These are phyloP conservation scores for Millerago galiae DNA, from an alignment of 805 yeast genomes.

Conservation along the genomic window DNA sequence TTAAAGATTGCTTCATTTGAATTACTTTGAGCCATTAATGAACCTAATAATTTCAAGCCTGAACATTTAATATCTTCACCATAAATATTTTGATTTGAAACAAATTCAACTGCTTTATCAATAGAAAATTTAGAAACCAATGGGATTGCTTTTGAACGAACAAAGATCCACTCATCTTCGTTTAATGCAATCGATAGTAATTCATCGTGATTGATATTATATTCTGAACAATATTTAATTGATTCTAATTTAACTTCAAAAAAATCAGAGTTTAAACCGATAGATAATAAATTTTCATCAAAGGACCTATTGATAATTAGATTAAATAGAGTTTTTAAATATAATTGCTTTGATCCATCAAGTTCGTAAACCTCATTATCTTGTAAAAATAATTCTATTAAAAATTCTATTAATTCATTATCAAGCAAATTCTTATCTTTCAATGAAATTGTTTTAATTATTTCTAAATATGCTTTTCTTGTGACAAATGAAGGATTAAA, in stretches of 20 bases:
- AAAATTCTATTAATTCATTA: conserved; percentile 9
- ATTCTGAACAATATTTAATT: conserved; percentile 26
- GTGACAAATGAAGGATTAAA: conserved; percentile 28
- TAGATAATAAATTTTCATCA: conserved; percentile 21
- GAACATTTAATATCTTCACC: conserved; percentile 44
- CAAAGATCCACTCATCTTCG: conserved; percentile 32
- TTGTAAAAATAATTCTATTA: conserved; percentile 32
- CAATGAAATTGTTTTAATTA: conserved; percentile 2
- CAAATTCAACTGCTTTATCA: conserved; percentile 25
- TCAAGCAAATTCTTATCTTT: background rate
- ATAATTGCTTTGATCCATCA: conserved; percentile 47
- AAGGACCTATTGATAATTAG: conserved; percentile 18
- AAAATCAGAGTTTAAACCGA: conserved; percentile 32
- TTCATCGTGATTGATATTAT: conserved; percentile 4
- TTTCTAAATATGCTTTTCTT: conserved; percentile 28
- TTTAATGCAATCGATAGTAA: conserved; percentile 21
- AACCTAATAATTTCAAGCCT: conserved; percentile 47
- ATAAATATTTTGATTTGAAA: conserved; percentile 24
- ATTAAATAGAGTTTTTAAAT: conserved; percentile 28
- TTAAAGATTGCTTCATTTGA: conserved; percentile 23
- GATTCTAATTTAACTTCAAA: conserved; percentile 42
- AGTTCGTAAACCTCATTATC: conserved; percentile 24
- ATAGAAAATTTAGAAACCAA: conserved; percentile 17
- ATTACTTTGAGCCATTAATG: conserved; percentile 24
- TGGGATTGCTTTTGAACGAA: conserved; percentile 34